A percentile compares a stretch with the other conserved stretches of the same genome.
Conservation (phyloP, 139 green algal species). For the Haematococcus sp. region DNA sequence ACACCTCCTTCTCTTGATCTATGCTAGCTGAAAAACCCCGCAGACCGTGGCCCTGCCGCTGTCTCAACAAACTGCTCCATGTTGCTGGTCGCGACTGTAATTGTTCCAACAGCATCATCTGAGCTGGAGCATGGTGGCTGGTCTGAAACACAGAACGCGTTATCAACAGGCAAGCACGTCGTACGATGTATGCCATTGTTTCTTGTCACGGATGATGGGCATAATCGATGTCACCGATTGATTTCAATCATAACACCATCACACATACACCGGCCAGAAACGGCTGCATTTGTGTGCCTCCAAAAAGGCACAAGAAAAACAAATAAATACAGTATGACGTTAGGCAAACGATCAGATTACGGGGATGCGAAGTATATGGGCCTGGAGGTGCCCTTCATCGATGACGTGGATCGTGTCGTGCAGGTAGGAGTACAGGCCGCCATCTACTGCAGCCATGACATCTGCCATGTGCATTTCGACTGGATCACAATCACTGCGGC, state of each 20-base stretch:
- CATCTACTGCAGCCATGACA: too few species aligned
- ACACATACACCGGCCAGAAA: not conserved
- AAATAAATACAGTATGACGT: slow-evolving; percentile 70
- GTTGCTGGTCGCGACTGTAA: too few species aligned
- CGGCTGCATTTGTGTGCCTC: not conserved
- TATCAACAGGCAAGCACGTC: too few species aligned
- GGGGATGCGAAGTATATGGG: slow-evolving; percentile 86
- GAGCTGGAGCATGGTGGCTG: too few species aligned
- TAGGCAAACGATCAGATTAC: slow-evolving; percentile 82
- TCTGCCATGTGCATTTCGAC: too few species aligned
- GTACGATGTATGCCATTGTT: too few species aligned
- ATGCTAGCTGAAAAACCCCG: not conserved
- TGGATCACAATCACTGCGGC: too few species aligned
- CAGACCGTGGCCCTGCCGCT: not conserved
- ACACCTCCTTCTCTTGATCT: not conserved
- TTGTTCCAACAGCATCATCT: too few species aligned
- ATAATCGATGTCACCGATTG: too few species aligned
- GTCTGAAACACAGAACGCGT: not conserved
- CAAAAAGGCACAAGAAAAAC: not conserved
- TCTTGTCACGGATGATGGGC: too few species aligned
- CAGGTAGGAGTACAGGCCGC: slow-evolving; percentile 53
- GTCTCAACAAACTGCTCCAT: too few species aligned
- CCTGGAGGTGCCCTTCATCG: slow-evolving; percentile 57
- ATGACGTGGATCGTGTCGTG: slow-evolving; percentile 60
- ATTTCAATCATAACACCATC: not conserved